Evolutionary conservation across 2,329 filamentous ascomycete species (phyloP), one percentile per base, ranked within the genome.

Genomic region (Hypoxylon sp.): DNA sequence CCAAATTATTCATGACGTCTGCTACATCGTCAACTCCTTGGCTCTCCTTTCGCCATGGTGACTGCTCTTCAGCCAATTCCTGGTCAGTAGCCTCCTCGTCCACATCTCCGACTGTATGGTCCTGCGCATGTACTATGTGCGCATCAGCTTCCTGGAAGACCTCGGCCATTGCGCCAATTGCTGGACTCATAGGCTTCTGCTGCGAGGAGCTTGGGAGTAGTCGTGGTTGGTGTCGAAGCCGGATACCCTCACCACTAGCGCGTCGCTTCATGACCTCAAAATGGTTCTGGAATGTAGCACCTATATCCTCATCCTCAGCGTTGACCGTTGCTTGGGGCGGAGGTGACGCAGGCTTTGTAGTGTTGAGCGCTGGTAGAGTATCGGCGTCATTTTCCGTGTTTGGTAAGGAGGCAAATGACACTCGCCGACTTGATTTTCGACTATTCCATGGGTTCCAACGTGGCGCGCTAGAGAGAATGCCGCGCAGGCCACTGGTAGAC

Each of bases 101-200:
- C 9, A 23, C 48, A n/a, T 57, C 12, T 6, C n/a, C 63, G 46
- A 52, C 54, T 53, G 68, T 32, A 59, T 65, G 25, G 46, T 72
- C 63, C 63, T 57, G 45, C 46, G 12, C 30, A 6, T 25, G 52
- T 11, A 21, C 30, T 9, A 65, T 57, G 7, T 63, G 63, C 19
- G 66, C 68, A 65, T 86, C 84, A 5, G 82, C 83, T n/a, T 78
- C 74, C 27, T 80, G 74, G 63, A 86, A 87, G 5, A 82, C 81
- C 63, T 83, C 77, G 0, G 84, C 84, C 81, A 85, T 85, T 5
- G 82, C 84, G 58, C 76, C 78, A 14, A 83, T 67, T 0, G 71
- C 72, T 5, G 82, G 81, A 30, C 82, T 85, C 34, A 75, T 68
- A 11, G 74, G 75, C 9, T 62, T 74, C 64, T 78, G 79, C 65